A percentile compares a stretch with the other conserved stretches of the same genome.
These are phyloP conservation scores for Cryphonectria japonica DNA, from an alignment of 2,329 filamentous ascomycete genomes.

Conservation along the genomic window DNA sequence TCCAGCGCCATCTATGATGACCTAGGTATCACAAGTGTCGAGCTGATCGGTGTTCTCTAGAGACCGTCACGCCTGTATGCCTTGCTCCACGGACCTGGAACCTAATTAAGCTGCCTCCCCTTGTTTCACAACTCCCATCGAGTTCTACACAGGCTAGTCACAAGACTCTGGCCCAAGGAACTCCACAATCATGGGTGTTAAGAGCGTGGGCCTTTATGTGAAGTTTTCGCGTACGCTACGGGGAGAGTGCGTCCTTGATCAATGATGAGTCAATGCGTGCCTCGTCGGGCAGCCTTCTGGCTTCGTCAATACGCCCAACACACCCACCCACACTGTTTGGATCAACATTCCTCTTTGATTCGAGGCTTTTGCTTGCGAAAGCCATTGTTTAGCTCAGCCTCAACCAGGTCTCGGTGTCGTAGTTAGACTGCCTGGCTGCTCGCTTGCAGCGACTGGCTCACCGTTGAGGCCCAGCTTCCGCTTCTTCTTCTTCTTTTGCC, in stretches of 20 bases:
- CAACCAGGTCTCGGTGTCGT: conserved; percentile 58
- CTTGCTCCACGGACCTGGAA: neutral
- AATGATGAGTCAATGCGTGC: neutral
- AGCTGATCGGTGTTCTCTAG: neutral
- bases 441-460: conserved; percentile 41
- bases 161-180: neutral
- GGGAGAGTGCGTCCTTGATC: neutral
- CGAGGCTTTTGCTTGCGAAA: neutral
- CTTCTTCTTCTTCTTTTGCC: conserved; percentile 79
- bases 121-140: neutral
- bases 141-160: neutral
- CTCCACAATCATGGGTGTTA: neutral
- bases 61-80: neutral
- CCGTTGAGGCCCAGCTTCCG: conserved; percentile 56
- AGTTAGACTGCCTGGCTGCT: conserved; percentile 62
- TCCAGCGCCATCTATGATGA: neutral
- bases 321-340: neutral
- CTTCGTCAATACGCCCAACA: neutral
- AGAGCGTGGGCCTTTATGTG: neutral
- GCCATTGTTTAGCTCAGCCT: neutral
- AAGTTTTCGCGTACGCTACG: neutral
- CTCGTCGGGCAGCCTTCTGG: neutral
- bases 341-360: neutral
- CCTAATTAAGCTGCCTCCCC: neutral
- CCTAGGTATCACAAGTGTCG: neutral